These are phyloP conservation scores for Monosporozyma unispora DNA, from an alignment of 805 yeast species.

Conservation along the genomic window DNA sequence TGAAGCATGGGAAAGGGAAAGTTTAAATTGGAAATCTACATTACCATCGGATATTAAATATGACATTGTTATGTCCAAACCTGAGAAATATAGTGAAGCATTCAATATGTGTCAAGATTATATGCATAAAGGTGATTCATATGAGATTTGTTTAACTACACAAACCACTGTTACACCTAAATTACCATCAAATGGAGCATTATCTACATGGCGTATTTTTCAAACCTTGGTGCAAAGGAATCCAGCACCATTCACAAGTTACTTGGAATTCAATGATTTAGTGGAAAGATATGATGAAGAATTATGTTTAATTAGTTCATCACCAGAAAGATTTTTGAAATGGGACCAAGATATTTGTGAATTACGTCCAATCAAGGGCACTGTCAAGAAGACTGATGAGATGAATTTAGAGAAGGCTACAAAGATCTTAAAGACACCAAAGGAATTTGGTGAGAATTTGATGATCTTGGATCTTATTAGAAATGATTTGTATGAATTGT, in stretches of 20 bases:
- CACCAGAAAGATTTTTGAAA: constrained; percentile 86
- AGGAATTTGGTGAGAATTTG: constrained; percentile 89
- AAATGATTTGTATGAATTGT: constrained; percentile 71
- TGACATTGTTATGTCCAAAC: constrained; percentile 41
- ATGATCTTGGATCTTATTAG: constrained; percentile 96
- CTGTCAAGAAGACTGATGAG: constrained; percentile 59
- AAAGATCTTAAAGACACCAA: constrained; percentile 63
- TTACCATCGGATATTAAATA: constrained; percentile 21
- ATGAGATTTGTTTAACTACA: constrained; percentile 84
- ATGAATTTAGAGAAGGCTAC: constrained; percentile 54
- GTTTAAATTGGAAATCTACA: constrained; percentile 11
- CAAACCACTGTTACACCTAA: constrained; percentile 49
- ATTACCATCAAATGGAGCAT: constrained; percentile 27
- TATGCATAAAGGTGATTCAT: constrained; percentile 76
- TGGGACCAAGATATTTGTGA: constrained; percentile 66
- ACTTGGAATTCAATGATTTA: constrained; percentile 44
- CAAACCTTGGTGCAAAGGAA: constrained; percentile 60
- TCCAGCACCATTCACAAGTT: constrained; percentile 91
- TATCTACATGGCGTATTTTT: constrained; percentile 72
- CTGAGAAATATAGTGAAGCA: constrained; percentile 42
- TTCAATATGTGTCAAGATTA: constrained; percentile 58
- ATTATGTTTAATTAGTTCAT: constrained; percentile 60
- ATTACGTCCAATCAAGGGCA: constrained; percentile 92
- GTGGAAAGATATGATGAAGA: constrained; percentile 42
- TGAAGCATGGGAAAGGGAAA: neutral